These are phyloP conservation scores for Stygiomarasmius scandens DNA, from an alignment of 1,284 basidiomycete species.

Conservation along the genomic window DNA sequence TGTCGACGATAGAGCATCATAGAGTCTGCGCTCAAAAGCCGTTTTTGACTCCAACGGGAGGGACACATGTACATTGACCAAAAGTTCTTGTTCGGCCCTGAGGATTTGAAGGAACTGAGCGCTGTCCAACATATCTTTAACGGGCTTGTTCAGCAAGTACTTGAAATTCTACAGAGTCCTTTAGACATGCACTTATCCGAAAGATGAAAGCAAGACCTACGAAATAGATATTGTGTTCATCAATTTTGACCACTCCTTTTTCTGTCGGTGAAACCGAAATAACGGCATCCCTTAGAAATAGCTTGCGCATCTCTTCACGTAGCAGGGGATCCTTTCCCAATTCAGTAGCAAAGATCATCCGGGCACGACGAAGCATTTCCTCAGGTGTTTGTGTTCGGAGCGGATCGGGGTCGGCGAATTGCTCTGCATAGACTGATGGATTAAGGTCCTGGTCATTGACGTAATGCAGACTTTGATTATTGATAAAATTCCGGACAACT, in stretches of 20 bases:
- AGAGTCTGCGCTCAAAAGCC: constrained; percentile 74
- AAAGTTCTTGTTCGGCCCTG: constrained; percentile 85
- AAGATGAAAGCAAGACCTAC: constrained; percentile 54
- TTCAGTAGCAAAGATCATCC: constrained; percentile 88
- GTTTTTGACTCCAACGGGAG: constrained; percentile 67
- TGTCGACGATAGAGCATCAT: constrained; percentile 84
- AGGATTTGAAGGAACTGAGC: constrained; percentile 93
- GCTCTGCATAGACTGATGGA: constrained; percentile 75
- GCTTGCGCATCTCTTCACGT: constrained; percentile 76
- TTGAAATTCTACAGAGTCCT: constrained; percentile 80
- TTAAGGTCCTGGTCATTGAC: constrained; percentile 80
- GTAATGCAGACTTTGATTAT: constrained; percentile 61
- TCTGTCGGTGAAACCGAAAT: constrained; percentile 90
- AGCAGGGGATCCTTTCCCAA: constrained; percentile 93
- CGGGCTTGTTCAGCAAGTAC: constrained; percentile 86
- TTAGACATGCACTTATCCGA: not conserved
- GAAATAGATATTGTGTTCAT: constrained; percentile 87
- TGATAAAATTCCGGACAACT: constrained; percentile 79
- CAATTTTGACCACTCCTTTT: constrained; percentile 88
- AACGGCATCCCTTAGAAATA: constrained; percentile 79
- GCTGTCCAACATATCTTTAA: constrained; percentile 70
- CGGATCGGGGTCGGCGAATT: constrained; percentile 72
- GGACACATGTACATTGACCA: constrained; percentile 79
- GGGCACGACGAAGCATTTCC: constrained; percentile 73
- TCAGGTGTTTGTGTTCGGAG: constrained; percentile 58